A percentile compares a stretch with the other conserved stretches of the same genome.
Conservation (phyloP, 139 green algal genomes). For the Chlorella sp. region DNA sequence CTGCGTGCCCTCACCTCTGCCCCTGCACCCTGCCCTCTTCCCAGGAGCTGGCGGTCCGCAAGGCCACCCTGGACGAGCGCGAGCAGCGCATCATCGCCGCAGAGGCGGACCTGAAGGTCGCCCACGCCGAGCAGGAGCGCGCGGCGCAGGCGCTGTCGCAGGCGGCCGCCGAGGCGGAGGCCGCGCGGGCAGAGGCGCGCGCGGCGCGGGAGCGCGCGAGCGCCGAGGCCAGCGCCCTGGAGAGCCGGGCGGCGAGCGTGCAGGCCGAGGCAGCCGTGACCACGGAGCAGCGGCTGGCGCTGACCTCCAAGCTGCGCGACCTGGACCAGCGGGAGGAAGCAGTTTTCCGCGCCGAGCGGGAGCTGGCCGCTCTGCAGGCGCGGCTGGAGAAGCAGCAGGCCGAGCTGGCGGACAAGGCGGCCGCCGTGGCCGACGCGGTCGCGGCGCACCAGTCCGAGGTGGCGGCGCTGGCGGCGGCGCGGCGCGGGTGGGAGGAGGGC, state of each 20-base stretch:
- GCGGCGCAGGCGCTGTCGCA: background rate
- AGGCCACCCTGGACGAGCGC: conserved; percentile 28
- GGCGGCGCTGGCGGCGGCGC: conserved; percentile 18
- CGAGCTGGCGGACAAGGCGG: conserved; percentile 19
- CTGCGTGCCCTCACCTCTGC: background rate
- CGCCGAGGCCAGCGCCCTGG: conserved; percentile 11
- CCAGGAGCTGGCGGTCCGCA: conserved; percentile 30
- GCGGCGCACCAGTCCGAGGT: conserved; percentile 31
- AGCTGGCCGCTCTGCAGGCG: conserved; percentile 19
- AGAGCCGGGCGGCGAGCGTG: conserved; percentile 12
- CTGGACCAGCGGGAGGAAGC: conserved; percentile 36
- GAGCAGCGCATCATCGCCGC: conserved; percentile 25
- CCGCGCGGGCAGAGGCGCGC: conserved; percentile 18
- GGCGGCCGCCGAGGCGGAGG: background rate
- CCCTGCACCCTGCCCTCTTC: background rate
- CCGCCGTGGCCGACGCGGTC: conserved; percentile 23
- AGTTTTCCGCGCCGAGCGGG: conserved; percentile 28
- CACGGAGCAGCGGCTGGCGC: conserved; percentile 22
- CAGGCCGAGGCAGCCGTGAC: conserved; percentile 26
- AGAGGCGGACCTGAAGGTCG: conserved; percentile 32
- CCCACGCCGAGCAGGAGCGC: conserved; percentile 19
- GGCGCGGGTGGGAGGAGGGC: conserved; percentile 31
- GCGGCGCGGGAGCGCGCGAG: background rate
- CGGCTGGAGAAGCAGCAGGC: conserved; percentile 36
- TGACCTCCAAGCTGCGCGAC: conserved; percentile 10